A percentile compares a stretch with the other conserved stretches of the same genome.
These are phyloP conservation scores for Calendula officinalis DNA, from an alignment of 129 eudicot genomes.

Conservation along the genomic window DNA sequence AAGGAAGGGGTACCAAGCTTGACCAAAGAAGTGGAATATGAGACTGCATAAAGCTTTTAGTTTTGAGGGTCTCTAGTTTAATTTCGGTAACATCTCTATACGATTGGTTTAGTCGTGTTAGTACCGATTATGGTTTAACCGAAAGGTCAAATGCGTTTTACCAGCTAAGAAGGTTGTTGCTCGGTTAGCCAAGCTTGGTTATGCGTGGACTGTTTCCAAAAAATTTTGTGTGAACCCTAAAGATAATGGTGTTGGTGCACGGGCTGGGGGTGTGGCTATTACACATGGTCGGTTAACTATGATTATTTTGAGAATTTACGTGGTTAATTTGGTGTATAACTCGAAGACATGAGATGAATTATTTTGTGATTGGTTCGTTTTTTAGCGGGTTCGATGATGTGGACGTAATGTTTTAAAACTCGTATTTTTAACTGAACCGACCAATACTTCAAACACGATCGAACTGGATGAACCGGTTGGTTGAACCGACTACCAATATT, in stretches of 20 bases:
- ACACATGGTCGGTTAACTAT: constrained; percentile 26
- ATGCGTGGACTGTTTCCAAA: constrained; percentile 40
- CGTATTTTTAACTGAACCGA: too few species aligned
- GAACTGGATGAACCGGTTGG: too few species aligned
- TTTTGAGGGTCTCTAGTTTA: too few species aligned
- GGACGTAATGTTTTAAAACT: too few species aligned
- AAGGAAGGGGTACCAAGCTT: too few species aligned
- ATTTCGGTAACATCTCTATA: constrained; percentile 47
- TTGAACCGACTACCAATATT: too few species aligned
- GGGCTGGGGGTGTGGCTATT: constrained; percentile 35
- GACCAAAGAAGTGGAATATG: too few species aligned
- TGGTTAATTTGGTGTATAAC: constrained; percentile 31
- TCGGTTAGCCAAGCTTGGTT: constrained; percentile 57
- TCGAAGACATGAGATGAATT: constrained; percentile 38
- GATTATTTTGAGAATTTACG: constrained; percentile 7
- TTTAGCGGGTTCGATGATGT: constrained; percentile 63
- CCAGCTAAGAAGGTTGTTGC: constrained; percentile 33
- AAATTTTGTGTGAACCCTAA: constrained; percentile 34
- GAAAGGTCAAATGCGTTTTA: constrained; percentile 44
- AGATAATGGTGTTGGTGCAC: too few species aligned
- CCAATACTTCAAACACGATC: too few species aligned
- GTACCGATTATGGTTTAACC: constrained; percentile 43
- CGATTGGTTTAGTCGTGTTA: constrained; percentile 44
- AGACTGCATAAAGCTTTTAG: too few species aligned
- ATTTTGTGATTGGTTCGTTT: constrained; percentile 35